Conservation (phyloP, 345 rosid genomes). For the Brassica juncea region DNA sequence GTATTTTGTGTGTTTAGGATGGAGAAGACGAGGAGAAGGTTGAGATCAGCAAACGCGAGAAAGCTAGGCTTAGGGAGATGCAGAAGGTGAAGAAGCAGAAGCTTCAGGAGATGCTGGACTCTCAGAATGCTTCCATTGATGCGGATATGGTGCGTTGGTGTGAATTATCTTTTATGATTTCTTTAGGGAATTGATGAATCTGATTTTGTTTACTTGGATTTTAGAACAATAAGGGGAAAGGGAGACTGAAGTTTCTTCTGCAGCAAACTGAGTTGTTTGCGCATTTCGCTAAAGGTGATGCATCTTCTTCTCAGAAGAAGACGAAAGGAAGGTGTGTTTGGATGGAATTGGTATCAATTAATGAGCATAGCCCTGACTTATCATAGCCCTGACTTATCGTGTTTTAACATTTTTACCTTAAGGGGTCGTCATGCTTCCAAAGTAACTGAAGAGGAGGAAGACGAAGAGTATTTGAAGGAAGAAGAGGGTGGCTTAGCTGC, state of each 20-base stretch:
- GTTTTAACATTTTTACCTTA: constrained; percentile 15
- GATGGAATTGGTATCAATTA: constrained; percentile 1
- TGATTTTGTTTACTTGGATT: background rate
- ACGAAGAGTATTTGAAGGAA: constrained; percentile 94
- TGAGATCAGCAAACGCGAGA: background rate
- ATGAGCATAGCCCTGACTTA: background rate
- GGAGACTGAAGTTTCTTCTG: constrained; percentile 84
- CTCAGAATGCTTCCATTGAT: constrained; percentile 88
- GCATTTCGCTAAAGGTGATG: constrained; percentile 90
- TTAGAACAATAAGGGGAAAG: constrained; percentile 88
- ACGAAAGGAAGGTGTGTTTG: constrained; percentile 74
- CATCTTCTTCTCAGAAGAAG: constrained; percentile 70
- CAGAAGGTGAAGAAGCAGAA: constrained; percentile 85
- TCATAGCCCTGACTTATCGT: background rate
- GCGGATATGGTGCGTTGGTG: constrained; percentile 76
- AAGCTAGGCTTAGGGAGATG: constrained; percentile 52
- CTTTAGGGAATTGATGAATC: background rate
- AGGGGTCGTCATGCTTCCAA: constrained; percentile 99
- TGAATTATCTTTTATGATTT: background rate
- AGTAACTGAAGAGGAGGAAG: constrained; percentile 98
- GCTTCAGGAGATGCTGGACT: constrained; percentile 89
- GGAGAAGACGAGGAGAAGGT: background rate
- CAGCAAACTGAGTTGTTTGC: constrained; percentile 98
- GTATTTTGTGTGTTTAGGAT: background rate
- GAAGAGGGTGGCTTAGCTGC: constrained; percentile 85